Evolutionary conservation across 2,329 filamentous ascomycete species (phyloP), one percentile per base, ranked within the genome.

Genomic region (Fusarium nurragi): DNA sequence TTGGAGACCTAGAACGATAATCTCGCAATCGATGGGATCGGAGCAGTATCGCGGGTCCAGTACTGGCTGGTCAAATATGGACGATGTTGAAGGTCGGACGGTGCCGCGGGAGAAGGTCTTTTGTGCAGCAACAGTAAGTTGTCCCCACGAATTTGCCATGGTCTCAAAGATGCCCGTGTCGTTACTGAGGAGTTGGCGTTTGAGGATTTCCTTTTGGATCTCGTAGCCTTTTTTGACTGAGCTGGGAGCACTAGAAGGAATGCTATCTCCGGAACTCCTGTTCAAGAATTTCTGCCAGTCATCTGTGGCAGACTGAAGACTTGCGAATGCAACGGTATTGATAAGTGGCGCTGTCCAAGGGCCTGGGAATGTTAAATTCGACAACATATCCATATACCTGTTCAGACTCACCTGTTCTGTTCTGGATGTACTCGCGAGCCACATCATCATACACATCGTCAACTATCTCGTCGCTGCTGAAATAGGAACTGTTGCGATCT

Each of bases 271-370:
- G 2, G 49, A 54, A n/a, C 54, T 54, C n/a, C 44, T 51, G 11
- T 39, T 28, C n/a, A 59, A 26, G 13, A 49, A 53, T 13, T 49
- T 13, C 30, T 50, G 21, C 59, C 30, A 58, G 8, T 50, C 44
- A 6, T 51, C 21, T 4, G 44, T 54, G 8, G 52, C 54, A 9
- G 37, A 54, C 4, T 36, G 30, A 19, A 65, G 48, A 36, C 11
- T 47, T 14, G 54, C 36, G 7, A 59, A 64, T 6, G 40, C 59
- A 38, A 59, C 54, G 0, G 54, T 63, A 44, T 54, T 64, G 26
- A 64, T 47, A 12, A 64, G 47, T 8, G 61, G 59, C 5, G 61
- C 59, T 36, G 61, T 64, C 48, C 48, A 64, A 11, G 59, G 61
- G 1, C 60, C 60, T 59, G 5, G 10, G n/a, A 4, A 1, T 32